phyloP scores from a whole-genome alignment of 208 protist genomes.

The Crithidia expoeki region DNA sequence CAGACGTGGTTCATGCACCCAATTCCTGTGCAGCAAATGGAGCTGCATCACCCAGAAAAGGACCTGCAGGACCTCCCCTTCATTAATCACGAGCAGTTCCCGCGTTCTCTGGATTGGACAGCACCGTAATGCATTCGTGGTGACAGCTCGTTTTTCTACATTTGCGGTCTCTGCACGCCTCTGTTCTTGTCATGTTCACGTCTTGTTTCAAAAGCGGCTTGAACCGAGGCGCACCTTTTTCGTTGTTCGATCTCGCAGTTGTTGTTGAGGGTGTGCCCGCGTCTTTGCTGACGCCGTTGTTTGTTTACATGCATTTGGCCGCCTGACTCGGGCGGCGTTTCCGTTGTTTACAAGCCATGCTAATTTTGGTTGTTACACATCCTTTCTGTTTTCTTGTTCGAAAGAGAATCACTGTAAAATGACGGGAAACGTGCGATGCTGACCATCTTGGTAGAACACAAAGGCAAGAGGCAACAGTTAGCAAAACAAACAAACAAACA shows the following conservation, averaged over 20 bases:
- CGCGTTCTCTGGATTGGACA: slow-evolving; percentile 83
- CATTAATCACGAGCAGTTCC: slow-evolving; percentile 91
- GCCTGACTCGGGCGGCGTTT: no score
- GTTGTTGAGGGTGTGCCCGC: neutral
- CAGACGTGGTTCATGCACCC: slow-evolving; percentile 89
- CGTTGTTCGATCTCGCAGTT: neutral
- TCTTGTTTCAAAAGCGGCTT: no score
- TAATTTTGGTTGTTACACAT: slow-evolving; percentile 3
- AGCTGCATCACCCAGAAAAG: slow-evolving; percentile 86
- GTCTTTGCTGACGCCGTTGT: no score
- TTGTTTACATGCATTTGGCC: no score
- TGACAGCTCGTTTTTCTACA: neutral
- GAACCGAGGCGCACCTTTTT: neutral
- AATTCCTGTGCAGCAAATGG: slow-evolving; percentile 86
- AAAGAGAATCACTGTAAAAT: no score
- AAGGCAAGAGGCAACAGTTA: no score
- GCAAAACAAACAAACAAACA: no score
- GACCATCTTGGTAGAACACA: no score
- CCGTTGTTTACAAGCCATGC: neutral
- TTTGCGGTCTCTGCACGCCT: no score
- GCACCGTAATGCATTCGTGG: slow-evolving; percentile 56
- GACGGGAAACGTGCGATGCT: no score
- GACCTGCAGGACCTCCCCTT: slow-evolving; percentile 87
- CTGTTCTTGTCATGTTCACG: neutral
- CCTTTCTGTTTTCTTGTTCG: neutral